A percentile compares a stretch with the other conserved stretches of the same genome.
Conservation (phyloP, 179 eudicot species). For the Dionaea muscipula region DNA sequence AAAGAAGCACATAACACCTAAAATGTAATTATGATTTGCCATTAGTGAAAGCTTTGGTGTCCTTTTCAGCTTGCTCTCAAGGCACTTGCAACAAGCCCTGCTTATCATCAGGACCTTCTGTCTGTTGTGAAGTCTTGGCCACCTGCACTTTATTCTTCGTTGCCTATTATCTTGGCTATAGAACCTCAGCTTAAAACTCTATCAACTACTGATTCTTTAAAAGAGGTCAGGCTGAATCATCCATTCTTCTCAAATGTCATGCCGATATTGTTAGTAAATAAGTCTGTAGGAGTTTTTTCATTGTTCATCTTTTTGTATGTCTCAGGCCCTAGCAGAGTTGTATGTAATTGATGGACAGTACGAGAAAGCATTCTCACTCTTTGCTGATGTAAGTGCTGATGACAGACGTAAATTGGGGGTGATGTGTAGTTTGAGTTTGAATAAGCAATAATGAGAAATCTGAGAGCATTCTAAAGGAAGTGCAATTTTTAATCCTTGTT, state of each 20-base stretch:
- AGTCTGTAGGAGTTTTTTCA: background rate
- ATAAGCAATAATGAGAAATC: too few relatives aligned
- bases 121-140: slow-evolving; percentile 89
- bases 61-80: slow-evolving; percentile 42
- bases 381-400: slow-evolving; percentile 84
- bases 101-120: slow-evolving; percentile 84
- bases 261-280: too few relatives aligned
- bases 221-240: slow-evolving; percentile 48
- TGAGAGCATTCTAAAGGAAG: too few relatives aligned
- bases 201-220: slow-evolving; percentile 56
- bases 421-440: too few relatives aligned
- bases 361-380: slow-evolving; percentile 77
- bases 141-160: slow-evolving; percentile 60
- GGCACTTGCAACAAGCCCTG: slow-evolving; percentile 65
- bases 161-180: slow-evolving; percentile 65
- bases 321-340: slow-evolving; percentile 84
- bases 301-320: background rate
- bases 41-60: slow-evolving; percentile 6
- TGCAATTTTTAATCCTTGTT: background rate
- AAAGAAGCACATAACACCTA: too few relatives aligned
- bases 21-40: slow-evolving; percentile 5
- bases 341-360: slow-evolving; percentile 75
- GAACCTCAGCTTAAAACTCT: slow-evolving; percentile 88
- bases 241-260: background rate
- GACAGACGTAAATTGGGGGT: background rate